Evolutionary conservation across 2,329 filamentous ascomycete species (phyloP), one percentile per base, ranked within the genome.

Genomic region (Fusarium camptoceras): DNA sequence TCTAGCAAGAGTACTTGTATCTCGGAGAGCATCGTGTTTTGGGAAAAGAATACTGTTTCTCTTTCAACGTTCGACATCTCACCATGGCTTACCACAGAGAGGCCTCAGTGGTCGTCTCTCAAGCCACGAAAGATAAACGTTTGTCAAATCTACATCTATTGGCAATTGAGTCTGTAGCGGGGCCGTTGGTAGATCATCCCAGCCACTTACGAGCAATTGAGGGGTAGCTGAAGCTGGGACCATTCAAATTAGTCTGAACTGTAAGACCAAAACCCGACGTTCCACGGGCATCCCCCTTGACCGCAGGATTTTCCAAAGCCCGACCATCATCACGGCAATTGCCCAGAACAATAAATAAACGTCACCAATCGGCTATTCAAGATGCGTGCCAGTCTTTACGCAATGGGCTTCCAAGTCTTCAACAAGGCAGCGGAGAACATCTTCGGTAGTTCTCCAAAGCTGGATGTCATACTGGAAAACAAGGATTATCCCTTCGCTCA

Each of bases 401-500:
- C 25, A 0, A 42, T 60, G 63, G 41, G 51, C 8, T 73, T 73
- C 27, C 48, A 59, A 25, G 50, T 56, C 14, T 63, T 69, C 27
- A 22, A 69, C 31, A 42, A 75, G 10, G n/a, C 59, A 3, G 74
- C 53, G 4, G 51, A 53, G 6, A 24, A 60, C 22, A 74, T 83
- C 18, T 75, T 81, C 27, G 83, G 82, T 4, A n/a, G 61, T 7
- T 57, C 61, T 5, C 81, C 81, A 7, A 74, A 67, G 14, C 63
- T 84, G 2, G 76, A 82, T 15, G 63, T 83, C 4, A 68, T 84
- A 5, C 70, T 78, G 27, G 77, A 83, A 61, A 79, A 81, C 50
- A 68, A 76, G 31, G 70, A 74, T 5, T 81, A 83, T 42, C 81
- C 83, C 0, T 86, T 86, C 54, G 84, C 84, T 3, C 84, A 87